A percentile compares a stretch with the other conserved stretches of the same genome.
Evolutionary conservation across 768 basidiomycete species (phyloP).

Genomic region (Suillus subalutaceus): DNA sequence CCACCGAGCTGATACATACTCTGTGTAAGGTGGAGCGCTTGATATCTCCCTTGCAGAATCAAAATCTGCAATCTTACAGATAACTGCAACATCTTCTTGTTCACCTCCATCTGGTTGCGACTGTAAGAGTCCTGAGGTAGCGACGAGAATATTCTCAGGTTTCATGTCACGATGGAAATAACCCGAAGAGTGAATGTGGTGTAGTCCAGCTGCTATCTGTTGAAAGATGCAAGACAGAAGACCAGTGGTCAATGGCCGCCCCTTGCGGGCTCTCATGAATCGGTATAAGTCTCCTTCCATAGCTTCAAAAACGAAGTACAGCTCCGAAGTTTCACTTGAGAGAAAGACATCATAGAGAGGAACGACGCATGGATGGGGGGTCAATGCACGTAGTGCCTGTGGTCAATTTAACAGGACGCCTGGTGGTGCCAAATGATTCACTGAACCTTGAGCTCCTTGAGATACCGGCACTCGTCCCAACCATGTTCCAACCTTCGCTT

Average conservation of each 20-base stretch:
- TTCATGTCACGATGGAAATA: constrained; percentile 99
- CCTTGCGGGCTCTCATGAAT: constrained; percentile 95
- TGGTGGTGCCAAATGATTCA: constrained; percentile 16
- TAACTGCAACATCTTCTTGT: constrained; percentile 92
- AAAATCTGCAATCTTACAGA: constrained; percentile 98
- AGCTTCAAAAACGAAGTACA: constrained; percentile 99
- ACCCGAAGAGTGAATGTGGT: constrained; percentile 89
- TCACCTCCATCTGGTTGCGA: constrained; percentile 62
- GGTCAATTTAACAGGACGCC: constrained; percentile 18
- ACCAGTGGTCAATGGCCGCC: constrained; percentile 90
- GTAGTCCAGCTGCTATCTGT: constrained; percentile 88
- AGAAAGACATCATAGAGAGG: constrained; percentile 99
- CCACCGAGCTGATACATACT: constrained; percentile 99
- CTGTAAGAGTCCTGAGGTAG: constrained; percentile 89
- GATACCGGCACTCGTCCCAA: constrained; percentile 93
- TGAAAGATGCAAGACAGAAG: constrained; percentile 93
- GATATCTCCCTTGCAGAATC: constrained; percentile 90
- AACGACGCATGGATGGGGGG: constrained; percentile 95
- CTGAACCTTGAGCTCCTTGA: constrained; percentile 91
- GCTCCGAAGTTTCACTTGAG: constrained; percentile 88
- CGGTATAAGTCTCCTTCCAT: constrained; percentile 99
- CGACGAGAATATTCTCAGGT: constrained; percentile 97
- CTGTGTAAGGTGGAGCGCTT: constrained; percentile 92
- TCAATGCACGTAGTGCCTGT: constrained; percentile 91
- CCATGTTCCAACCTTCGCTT: constrained; percentile 97